Base-by-base conservation (phyloP, 345 rosid genomes). In the Lumnitzera littorea region DNA sequence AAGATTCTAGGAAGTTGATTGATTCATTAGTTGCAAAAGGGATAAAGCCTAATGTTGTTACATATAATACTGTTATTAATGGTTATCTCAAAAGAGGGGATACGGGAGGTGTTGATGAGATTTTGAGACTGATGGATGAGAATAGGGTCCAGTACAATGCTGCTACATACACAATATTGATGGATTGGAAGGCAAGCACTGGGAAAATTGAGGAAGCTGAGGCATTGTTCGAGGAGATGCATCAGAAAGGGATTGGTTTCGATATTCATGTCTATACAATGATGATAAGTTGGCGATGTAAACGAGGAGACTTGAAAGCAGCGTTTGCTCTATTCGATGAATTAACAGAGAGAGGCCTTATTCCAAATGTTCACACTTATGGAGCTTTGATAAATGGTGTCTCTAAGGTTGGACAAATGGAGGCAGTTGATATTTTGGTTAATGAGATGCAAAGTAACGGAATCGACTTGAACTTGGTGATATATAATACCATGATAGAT, bases 261-360 rank as follows among this genome's bases (percentile, higher is more conserved):
- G 96, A 87, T 67, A 16, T 81, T 50, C 66, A 78, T 74, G 82
- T 73, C 58, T 89, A 85, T 63, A 85, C 89, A 55, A 79, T 80
- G 15, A 46, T 89, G 46, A 62, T 91, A 14, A 72, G 73, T 71
- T 80, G 81, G 74, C 60, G 75, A 43, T 83, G 88, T 51, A 82
- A 77, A 72, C 68, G 69, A 15, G 85, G 88, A 50, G 71, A 82
- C 50, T 53, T 85, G 17, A 91, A 78, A 59, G 81, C 75, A 52
- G 95, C 92, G 3, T 71, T 85, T 67, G 62, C 72, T 3, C 71
- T 91, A 73, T 89, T 91, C 74, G 98, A 91, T 74, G 96, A 89
- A 61, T 56, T 84, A 74, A 64, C 62, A 13, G 67, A 76, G 72
- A 80, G 68, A 63, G 95, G 96, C 9, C 62, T 87, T 62, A 76